Evolutionary conservation across 176 grass and related monocot species (phyloP), one percentile per base, ranked within the genome.

Genomic region (Ensete glaucum): DNA sequence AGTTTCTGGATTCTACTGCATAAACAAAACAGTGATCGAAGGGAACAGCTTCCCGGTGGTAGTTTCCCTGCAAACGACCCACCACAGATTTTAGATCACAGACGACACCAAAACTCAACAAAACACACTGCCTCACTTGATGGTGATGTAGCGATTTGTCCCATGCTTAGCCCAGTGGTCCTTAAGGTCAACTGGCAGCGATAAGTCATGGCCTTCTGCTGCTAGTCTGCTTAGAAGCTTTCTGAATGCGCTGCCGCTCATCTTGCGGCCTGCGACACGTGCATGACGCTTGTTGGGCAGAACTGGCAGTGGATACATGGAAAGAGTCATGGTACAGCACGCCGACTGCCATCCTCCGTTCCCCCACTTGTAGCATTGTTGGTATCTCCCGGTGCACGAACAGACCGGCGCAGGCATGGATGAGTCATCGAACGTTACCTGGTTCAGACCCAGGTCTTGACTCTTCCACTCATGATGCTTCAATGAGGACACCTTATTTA

Each of bases 141-240:
- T 81, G 15, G 79, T 81, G 72, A 81, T 81, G 43, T 81, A 75
- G 9, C 79, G 52, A 27, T 81, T 81, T 8, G 79, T 81, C 10
- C 79, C 79, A 64, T 81, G 79, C 72, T 74, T 81, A 62, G 79
- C 69, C 79, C 70, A 81, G 29, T 81, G 70, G 19, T 81, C 70
- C 29, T 81, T 81, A 15, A 81, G 62, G 62, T 81, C 79, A 14
- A 81, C 26, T 3, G 79, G 55, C 69, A 74, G 60, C 9, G 67
- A 72, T 20, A 81, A 29, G 75, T 84, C 82, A 8, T 64, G 79
- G 14, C 82, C 77, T 43, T 85, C 77, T 21, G 68, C 63, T 1
- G 76, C 82, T 56, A 84, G 60, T 8, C 29, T 22, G 69, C 19
- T 58, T 20, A 85, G 53, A 25, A 76, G 65, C 29, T 74, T 81